Evolutionary conservation across 116 monocot species (phyloP).

Genomic region (Phalaenopsis hybrid): DNA sequence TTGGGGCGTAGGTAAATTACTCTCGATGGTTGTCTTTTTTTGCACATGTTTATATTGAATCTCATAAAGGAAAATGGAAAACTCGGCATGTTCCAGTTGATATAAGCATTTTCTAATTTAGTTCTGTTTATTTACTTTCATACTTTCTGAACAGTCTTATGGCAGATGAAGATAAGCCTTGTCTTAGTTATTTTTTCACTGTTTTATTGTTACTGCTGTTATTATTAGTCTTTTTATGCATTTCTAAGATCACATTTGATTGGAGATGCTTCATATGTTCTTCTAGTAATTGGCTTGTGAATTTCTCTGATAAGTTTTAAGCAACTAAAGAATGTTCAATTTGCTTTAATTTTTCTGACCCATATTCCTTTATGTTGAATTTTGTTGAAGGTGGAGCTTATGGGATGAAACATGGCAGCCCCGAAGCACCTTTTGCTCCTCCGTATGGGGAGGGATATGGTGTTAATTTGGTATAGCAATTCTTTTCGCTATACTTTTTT

Average conservation of each 20-base stretch:
- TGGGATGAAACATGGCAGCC: conserved; percentile 42
- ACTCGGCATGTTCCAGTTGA: background rate
- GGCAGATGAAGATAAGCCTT: background rate
- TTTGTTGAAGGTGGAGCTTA: conserved; percentile 53
- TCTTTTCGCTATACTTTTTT: background rate
- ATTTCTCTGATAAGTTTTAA: background rate
- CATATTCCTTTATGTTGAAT: background rate
- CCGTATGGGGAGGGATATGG: conserved; percentile 47
- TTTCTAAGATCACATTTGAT: background rate
- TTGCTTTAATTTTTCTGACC: background rate
- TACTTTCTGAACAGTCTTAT: background rate
- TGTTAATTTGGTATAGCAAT: conserved; percentile 32
- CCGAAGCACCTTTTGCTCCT: conserved; percentile 41
- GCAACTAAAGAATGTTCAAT: background rate
- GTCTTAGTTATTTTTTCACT: background rate
- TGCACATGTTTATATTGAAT: background rate
- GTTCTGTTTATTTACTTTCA: background rate
- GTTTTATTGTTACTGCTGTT: background rate
- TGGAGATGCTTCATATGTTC: background rate
- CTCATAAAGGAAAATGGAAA: background rate
- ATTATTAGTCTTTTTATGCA: background rate
- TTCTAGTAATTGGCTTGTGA: background rate
- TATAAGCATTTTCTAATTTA: background rate
- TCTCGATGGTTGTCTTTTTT: background rate
- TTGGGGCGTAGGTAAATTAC: conserved; percentile 57